These are phyloP conservation scores for Aspergillus sp. DNA, from an alignment of 2,329 filamentous ascomycete genomes.

Conservation along the genomic window DNA sequence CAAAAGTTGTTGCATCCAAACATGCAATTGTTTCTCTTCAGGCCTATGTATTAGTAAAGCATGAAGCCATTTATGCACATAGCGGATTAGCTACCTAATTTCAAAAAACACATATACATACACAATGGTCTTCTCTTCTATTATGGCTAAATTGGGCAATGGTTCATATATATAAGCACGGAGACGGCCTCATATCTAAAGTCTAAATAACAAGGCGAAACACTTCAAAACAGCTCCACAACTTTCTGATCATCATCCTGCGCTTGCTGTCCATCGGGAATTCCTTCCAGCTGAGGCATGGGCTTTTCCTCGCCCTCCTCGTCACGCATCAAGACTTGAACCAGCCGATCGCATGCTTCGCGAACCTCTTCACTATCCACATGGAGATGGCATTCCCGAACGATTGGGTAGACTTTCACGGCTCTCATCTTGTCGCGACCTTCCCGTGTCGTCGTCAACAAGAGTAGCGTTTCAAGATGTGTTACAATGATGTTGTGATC, in stretches of 20 bases:
- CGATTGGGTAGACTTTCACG: constrained; percentile 82
- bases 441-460: constrained; percentile 74
- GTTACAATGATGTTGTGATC: constrained; percentile 76
- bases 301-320: constrained; percentile 59
- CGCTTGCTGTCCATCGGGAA: constrained; percentile 23
- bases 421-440: constrained; percentile 72
- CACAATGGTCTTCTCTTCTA: not conserved
- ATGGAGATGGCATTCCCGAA: constrained; percentile 79
- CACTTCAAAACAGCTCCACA: constrained; percentile 43
- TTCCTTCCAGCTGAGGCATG: constrained; percentile 30
- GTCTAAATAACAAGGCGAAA: not conserved
- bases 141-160: not conserved
- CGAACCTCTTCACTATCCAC: constrained; percentile 75
- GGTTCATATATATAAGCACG: too few relatives aligned
- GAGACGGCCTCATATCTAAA: not conserved
- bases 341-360: constrained; percentile 83
- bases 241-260: constrained; percentile 47
- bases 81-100: too few relatives aligned
- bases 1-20: too few relatives aligned
- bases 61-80: too few relatives aligned
- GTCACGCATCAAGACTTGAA: constrained; percentile 83
- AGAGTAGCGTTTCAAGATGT: constrained; percentile 81
- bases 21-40: too few relatives aligned
- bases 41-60: too few relatives aligned
- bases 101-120: not conserved